Conservation (phyloP, 2,329 filamentous ascomycete genomes). For the Alternaria ethzedia region DNA sequence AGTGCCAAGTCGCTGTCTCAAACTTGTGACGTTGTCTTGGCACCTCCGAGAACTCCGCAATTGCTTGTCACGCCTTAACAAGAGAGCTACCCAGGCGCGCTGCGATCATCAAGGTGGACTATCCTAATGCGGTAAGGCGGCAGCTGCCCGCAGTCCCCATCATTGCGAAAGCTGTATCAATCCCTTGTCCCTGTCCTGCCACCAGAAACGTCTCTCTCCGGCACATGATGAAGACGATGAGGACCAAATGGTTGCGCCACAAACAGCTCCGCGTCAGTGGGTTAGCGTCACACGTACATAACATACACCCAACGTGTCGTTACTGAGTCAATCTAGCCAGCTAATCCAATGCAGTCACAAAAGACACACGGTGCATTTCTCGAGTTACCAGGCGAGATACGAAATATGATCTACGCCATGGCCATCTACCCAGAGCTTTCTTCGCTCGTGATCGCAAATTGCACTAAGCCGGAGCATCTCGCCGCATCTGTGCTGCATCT, state of each 20-base stretch:
- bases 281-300: not conserved
- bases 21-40: constrained; percentile 24
- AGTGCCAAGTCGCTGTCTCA: constrained; percentile 7
- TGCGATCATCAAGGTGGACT: not conserved
- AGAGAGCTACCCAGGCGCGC: not conserved
- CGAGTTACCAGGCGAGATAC: constrained; percentile 30
- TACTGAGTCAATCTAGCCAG: not conserved
- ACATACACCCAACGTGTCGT: not conserved
- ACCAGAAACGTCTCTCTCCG: not conserved
- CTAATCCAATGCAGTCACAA: constrained; percentile 1
- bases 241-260: not conserved
- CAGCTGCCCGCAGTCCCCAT: not conserved
- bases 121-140: constrained; percentile 3
- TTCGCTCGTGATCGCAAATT: constrained; percentile 6
- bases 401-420: constrained; percentile 28
- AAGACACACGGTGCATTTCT: constrained; percentile 10
- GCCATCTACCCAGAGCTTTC: constrained; percentile 14
- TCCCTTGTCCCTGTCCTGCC: not conserved
- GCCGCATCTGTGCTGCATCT: constrained; percentile 12
- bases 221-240: not conserved
- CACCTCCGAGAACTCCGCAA: constrained; percentile 33
- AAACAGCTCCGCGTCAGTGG: not conserved
- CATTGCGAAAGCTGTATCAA: not conserved
- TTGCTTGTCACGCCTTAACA: not conserved
- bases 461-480: constrained; percentile 9